Conservation (phyloP, 306 rosid species). For the Castanea crenata region DNA sequence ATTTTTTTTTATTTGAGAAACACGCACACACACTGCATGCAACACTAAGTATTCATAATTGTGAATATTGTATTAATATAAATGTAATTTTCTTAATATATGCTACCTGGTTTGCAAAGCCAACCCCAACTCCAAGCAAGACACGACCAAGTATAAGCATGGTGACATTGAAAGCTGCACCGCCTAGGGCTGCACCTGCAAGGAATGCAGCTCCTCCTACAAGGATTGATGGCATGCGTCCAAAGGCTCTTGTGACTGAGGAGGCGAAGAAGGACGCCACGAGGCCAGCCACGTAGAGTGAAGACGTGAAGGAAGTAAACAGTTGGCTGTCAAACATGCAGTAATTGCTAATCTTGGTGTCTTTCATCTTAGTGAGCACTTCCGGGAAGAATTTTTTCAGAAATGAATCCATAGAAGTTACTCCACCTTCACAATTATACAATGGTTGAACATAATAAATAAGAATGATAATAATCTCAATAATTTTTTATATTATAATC, state of each 20-base stretch:
- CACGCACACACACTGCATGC: too few species aligned
- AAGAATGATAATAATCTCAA: too few species aligned
- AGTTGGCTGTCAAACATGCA: slow-evolving; percentile 64
- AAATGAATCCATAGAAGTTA: slow-evolving; percentile 78
- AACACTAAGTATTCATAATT: too few species aligned
- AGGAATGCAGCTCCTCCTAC: slow-evolving; percentile 61
- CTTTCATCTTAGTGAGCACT: slow-evolving; percentile 52
- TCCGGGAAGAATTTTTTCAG: slow-evolving; percentile 64
- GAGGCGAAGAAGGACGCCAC: slow-evolving; percentile 65
- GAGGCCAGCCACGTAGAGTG: slow-evolving; percentile 71
- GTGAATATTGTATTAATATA: too few species aligned
- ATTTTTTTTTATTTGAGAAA: too few species aligned
- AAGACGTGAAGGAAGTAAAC: slow-evolving; percentile 71
- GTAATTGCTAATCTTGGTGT: slow-evolving; percentile 55
- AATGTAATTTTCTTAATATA: not conserved
- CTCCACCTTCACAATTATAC: slow-evolving; percentile 40
- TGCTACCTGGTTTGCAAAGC: slow-evolving; percentile 76
- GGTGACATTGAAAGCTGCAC: slow-evolving; percentile 58
- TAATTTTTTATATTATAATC: too few species aligned
- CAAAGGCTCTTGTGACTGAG: slow-evolving; percentile 48
- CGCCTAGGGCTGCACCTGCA: slow-evolving; percentile 61
- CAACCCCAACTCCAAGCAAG: slow-evolving; percentile 79
- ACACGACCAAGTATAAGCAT: slow-evolving; percentile 72
- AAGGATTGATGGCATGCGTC: slow-evolving; percentile 68
- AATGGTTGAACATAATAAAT: too few species aligned